A percentile compares a stretch with the other conserved stretches of the same genome.
phyloP scores from a whole-genome alignment of 2,329 filamentous ascomycete species.

The Curvularia hawaiiensis region DNA sequence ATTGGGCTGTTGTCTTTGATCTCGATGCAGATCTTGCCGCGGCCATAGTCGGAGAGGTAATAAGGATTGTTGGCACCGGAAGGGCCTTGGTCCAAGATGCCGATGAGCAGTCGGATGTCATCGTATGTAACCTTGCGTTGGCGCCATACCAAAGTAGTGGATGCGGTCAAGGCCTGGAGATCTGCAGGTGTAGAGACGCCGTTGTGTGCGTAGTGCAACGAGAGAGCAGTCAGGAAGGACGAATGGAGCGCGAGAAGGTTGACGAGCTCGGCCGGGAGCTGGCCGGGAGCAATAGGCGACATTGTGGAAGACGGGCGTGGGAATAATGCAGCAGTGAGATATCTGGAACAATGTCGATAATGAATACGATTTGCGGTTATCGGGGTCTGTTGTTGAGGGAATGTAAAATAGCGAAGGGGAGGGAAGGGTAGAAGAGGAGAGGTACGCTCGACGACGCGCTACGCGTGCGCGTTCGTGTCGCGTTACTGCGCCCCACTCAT shows the following conservation, averaged over 20 bases:
- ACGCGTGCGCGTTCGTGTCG: conserved; percentile 32
- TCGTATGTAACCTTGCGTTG: conserved; percentile 52
- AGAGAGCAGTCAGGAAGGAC: conserved; percentile 56
- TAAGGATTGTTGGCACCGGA: conserved; percentile 42
- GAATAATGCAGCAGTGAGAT: conserved; percentile 30
- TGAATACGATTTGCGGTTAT: conserved; percentile 22
- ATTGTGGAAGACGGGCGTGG: conserved; percentile 30
- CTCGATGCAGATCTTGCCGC: conserved; percentile 51
- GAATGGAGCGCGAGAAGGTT: conserved; percentile 53
- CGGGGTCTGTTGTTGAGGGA: conserved; percentile 25
- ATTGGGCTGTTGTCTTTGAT: conserved; percentile 39
- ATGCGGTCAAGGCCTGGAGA: conserved; percentile 47
- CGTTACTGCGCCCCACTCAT: conserved; percentile 32
- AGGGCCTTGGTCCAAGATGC: conserved; percentile 44
- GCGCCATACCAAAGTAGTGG: conserved; percentile 52
- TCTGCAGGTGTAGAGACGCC: conserved; percentile 53
- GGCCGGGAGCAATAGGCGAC: conserved; percentile 36
- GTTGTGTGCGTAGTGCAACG: conserved; percentile 57
- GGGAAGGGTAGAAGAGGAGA: conserved; percentile 23
- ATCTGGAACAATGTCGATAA: conserved; percentile 25
- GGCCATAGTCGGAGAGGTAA: conserved; percentile 51
- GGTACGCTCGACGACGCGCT: conserved; percentile 22
- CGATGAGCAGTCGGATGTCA: conserved; percentile 55
- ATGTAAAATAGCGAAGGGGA: conserved; percentile 29
- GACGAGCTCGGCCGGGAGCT: conserved; percentile 50